A percentile compares a stretch with the other conserved stretches of the same genome.
Evolutionary conservation across 164 flowering plant species (phyloP).

Genomic region (Echeveria elegans): DNA sequence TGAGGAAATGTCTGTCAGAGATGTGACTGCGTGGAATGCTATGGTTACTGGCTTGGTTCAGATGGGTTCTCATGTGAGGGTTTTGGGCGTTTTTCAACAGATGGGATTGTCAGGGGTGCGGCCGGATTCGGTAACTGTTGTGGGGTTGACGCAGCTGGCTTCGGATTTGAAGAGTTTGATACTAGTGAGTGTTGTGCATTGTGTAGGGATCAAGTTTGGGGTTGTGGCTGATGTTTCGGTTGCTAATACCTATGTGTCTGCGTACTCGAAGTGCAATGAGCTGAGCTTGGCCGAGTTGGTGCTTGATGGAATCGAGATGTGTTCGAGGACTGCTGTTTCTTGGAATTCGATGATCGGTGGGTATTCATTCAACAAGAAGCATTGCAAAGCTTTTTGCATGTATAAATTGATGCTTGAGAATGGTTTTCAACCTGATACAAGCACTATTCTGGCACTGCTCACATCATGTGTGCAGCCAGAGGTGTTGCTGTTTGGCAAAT

Average conservation of each 20-base stretch:
- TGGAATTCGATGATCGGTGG: slow-evolving; percentile 43
- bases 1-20: slow-evolving; percentile 1
- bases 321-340: slow-evolving; percentile 27
- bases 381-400: background rate
- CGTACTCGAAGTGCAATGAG: background rate
- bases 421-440: slow-evolving; percentile 6
- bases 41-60: slow-evolving; percentile 4
- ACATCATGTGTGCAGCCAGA: slow-evolving; percentile 4
- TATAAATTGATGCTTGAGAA: slow-evolving; percentile 1
- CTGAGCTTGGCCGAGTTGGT: slow-evolving; percentile 4
- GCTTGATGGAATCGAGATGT: slow-evolving; percentile 5
- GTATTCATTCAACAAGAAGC: slow-evolving; percentile 1
- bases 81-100: background rate
- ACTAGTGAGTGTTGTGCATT: slow-evolving; percentile 2
- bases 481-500: background rate
- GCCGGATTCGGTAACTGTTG: slow-evolving; percentile 8
- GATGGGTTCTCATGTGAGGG: background rate
- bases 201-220: slow-evolving; percentile 1
- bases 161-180: slow-evolving; percentile 3
- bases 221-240: slow-evolving; percentile 7
- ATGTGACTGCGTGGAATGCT: slow-evolving; percentile 6
- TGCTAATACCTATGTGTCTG: slow-evolving; percentile 2
- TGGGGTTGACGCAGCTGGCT: slow-evolving; percentile 8
- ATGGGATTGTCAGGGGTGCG: slow-evolving; percentile 9
- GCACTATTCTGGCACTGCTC: slow-evolving; percentile 5